A percentile compares a stretch with the other conserved stretches of the same genome.
Conservation (phyloP, 306 rosid species). For the Glycyrrhiza uralensis region DNA sequence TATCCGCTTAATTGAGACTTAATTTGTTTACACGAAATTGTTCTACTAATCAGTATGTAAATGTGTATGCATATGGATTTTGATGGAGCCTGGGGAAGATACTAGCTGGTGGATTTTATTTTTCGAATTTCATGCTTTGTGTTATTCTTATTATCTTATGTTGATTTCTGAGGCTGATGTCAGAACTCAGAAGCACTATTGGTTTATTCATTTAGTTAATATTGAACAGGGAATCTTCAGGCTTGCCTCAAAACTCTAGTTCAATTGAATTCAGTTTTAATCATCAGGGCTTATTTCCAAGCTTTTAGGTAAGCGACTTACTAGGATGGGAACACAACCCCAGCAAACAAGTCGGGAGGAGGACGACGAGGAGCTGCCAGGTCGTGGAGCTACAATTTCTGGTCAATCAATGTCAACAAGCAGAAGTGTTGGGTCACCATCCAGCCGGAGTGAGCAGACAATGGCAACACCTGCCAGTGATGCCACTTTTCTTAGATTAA, state of each 20-base stretch:
- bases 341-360: conserved; percentile 46
- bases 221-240: not conserved
- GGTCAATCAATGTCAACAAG: conserved; percentile 92
- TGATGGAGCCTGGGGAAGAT: not conserved
- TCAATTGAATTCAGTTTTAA: conserved; percentile 1
- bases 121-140: not conserved
- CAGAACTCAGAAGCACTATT: not conserved
- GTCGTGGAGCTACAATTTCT: conserved; percentile 56
- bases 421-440: conserved; percentile 90
- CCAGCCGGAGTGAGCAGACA: conserved; percentile 94
- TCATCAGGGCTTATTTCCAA: not conserved
- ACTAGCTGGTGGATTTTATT: not conserved
- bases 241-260: not conserved
- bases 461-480: conserved; percentile 86
- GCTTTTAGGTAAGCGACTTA: not conserved
- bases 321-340: conserved; percentile 72
- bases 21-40: not conserved
- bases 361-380: conserved; percentile 62
- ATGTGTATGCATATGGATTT: not conserved
- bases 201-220: not conserved
- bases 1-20: not conserved
- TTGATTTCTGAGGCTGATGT: not conserved
- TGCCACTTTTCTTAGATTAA: conserved; percentile 57
- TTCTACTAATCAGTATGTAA: not conserved
- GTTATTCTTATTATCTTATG: not conserved